phyloP scores from a whole-genome alignment of 2,329 filamentous ascomycete genomes.

The Ophiostoma montium region DNA sequence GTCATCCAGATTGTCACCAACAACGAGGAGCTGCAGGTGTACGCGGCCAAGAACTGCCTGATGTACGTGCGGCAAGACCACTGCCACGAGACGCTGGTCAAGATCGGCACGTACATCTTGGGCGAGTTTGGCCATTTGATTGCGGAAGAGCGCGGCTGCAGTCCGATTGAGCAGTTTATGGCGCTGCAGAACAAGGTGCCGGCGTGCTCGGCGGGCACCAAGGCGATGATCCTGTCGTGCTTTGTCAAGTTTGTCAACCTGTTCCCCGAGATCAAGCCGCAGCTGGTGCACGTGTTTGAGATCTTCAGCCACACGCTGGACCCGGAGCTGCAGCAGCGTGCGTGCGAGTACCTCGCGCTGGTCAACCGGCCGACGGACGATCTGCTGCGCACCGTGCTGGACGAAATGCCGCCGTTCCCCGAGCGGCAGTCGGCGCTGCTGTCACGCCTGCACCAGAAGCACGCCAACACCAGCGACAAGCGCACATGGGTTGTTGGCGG shows the following conservation, averaged over 20 bases:
- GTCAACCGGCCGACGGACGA: constrained; percentile 81
- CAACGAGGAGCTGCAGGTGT: constrained; percentile 95
- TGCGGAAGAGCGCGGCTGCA: constrained; percentile 81
- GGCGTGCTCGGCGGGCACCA: constrained; percentile 74
- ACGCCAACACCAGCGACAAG: constrained; percentile 83
- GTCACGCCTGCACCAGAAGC: constrained; percentile 87
- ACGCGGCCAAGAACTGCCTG: constrained; percentile 84
- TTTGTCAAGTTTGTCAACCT: constrained; percentile 98
- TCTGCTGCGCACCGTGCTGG: constrained; percentile 80
- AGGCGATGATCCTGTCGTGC: constrained; percentile 86
- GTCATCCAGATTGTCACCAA: constrained; percentile 99
- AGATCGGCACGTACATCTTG: constrained; percentile 91
- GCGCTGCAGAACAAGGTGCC: constrained; percentile 83
- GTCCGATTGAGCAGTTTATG: constrained; percentile 93
- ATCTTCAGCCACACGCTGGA: constrained; percentile 90
- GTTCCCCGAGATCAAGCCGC: constrained; percentile 96
- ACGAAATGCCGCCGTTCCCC: constrained; percentile 98
- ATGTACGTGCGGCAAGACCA: constrained; percentile 86
- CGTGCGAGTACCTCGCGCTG: constrained; percentile 84
- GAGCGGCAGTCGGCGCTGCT: constrained; percentile 85
- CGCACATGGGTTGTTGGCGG: constrained; percentile 96
- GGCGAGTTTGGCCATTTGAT: constrained; percentile 96
- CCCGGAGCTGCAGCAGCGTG: constrained; percentile 87
- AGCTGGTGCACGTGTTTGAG: constrained; percentile 79
- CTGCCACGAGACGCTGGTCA: constrained; percentile 93